phyloP scores from a whole-genome alignment of 306 rosid species.

The Alnus rubra region DNA sequence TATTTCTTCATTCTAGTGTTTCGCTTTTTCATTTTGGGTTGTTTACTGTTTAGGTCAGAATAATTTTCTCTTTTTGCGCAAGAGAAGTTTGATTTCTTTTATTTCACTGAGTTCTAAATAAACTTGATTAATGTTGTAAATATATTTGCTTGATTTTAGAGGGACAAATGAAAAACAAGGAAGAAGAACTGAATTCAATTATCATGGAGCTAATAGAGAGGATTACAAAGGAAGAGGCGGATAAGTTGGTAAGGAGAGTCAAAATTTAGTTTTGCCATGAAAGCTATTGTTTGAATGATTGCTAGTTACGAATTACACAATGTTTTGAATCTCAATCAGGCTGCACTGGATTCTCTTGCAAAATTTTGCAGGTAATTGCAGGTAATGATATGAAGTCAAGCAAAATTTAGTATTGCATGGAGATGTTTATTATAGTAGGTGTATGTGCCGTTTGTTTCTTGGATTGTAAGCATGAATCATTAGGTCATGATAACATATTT shows the following conservation, averaged over 20 bases:
- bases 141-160: constrained; percentile 44
- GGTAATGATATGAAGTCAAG: constrained; percentile 49
- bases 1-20: no score
- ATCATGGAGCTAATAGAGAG: constrained; percentile 83
- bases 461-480: constrained; percentile 2
- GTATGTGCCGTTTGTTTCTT: constrained; percentile 17
- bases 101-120: background rate
- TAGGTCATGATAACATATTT: background rate
- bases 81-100: background rate
- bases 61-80: no score
- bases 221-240: constrained; percentile 74
- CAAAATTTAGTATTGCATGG: background rate
- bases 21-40: no score
- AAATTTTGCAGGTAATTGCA: constrained; percentile 61
- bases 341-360: constrained; percentile 72
- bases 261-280: constrained; percentile 1
- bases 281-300: constrained; percentile 24
- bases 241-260: constrained; percentile 57
- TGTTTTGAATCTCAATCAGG: constrained; percentile 43
- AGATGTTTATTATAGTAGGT: constrained; percentile 10
- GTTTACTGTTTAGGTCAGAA: no score
- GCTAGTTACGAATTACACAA: constrained; percentile 5
- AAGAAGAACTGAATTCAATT: constrained; percentile 82
- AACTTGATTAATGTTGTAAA: constrained; percentile 18
- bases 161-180: constrained; percentile 68